These are phyloP conservation scores for Mucor mucedo DNA, from an alignment of 371 early-diverging fungal genomes.

Conservation along the genomic window DNA sequence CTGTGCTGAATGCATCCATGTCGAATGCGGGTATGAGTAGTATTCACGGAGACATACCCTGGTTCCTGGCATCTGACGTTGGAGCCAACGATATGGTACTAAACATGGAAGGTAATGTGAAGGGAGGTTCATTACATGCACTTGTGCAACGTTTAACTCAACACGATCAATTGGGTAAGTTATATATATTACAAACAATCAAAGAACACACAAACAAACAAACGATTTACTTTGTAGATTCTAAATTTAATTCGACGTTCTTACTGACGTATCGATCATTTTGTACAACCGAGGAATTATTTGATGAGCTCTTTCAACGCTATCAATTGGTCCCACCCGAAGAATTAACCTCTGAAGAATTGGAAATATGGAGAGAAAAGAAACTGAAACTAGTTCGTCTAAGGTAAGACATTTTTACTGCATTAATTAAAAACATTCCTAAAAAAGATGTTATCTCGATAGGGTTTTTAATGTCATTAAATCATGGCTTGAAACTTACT, in stretches of 20 bases:
- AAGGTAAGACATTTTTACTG: slow-evolving; percentile 41
- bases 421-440: not conserved
- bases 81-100: slow-evolving; percentile 73
- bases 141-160: slow-evolving; percentile 88
- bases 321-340: slow-evolving; percentile 77
- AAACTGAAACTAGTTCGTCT: slow-evolving; percentile 87
- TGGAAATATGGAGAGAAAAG: slow-evolving; percentile 82
- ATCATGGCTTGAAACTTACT: slow-evolving; percentile 89
- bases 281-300: slow-evolving; percentile 74
- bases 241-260: slow-evolving; percentile 83
- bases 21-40: not conserved
- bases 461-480: slow-evolving; percentile 92
- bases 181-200: not conserved
- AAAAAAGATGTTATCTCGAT: not conserved
- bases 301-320: slow-evolving; percentile 72
- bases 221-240: slow-evolving; percentile 46
- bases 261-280: slow-evolving; percentile 92
- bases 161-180: slow-evolving; percentile 76
- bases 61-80: slow-evolving; percentile 77
- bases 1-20: not conserved
- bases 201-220: not conserved
- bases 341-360: slow-evolving; percentile 68
- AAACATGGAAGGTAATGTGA: slow-evolving; percentile 86
- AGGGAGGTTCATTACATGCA: slow-evolving; percentile 85
- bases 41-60: not conserved